Conservation (phyloP, 352 stramenopile species). For the Globisporangium nunn region DNA sequence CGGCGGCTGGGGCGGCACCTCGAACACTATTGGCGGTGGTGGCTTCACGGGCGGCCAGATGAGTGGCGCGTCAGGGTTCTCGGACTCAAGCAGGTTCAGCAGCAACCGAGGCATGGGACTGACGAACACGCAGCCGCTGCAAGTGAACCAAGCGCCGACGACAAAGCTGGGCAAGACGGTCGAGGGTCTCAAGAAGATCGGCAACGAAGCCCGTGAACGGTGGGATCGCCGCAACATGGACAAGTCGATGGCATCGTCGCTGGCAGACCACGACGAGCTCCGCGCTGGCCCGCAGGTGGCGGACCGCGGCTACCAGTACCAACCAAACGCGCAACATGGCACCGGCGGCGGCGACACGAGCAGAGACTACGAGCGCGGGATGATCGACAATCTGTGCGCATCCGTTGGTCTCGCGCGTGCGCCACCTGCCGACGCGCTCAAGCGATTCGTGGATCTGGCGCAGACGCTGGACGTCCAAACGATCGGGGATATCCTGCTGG, state of each 20-base stretch:
- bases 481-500: slow-evolving; percentile 79
- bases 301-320: slow-evolving; percentile 65
- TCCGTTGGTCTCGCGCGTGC: slow-evolving; percentile 68
- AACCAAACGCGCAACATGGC: slow-evolving; percentile 52
- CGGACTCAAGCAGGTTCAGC: slow-evolving; percentile 53
- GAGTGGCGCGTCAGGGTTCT: slow-evolving; percentile 21
- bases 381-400: slow-evolving; percentile 82
- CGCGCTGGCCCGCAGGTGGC: slow-evolving; percentile 52
- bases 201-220: slow-evolving; percentile 65
- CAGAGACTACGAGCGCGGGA: slow-evolving; percentile 77
- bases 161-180: slow-evolving; percentile 71
- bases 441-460: slow-evolving; percentile 81
- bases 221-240: slow-evolving; percentile 88
- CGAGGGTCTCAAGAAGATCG: slow-evolving; percentile 78
- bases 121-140: slow-evolving; percentile 40
- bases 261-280: slow-evolving; percentile 81
- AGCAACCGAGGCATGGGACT: slow-evolving; percentile 39
- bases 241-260: slow-evolving; percentile 85
- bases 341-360: slow-evolving; percentile 68
- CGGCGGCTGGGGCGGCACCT: neutral
- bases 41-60: slow-evolving; percentile 3
- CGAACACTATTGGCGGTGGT: slow-evolving; percentile 15
- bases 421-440: slow-evolving; percentile 66
- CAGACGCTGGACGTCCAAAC: slow-evolving; percentile 80
- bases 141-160: slow-evolving; percentile 23